Evolutionary conservation across 768 basidiomycete species (phyloP).

Genomic region (Cystofilobasidium ferigula): DNA sequence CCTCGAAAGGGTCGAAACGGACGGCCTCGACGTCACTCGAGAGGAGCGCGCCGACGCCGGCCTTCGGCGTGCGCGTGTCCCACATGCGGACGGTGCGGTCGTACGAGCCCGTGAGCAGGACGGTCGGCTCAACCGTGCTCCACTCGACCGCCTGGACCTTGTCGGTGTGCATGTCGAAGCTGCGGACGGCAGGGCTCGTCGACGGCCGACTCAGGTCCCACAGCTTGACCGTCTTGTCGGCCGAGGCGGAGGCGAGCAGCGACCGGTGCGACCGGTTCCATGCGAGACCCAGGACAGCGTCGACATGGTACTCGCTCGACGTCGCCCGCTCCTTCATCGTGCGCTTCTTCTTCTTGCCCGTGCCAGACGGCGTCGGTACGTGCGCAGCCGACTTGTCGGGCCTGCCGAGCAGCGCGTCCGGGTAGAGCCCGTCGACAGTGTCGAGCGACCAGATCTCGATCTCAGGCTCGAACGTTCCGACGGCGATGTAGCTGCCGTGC

Average conservation of each 20-base stretch:
- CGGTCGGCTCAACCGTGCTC: conserved; percentile 79
- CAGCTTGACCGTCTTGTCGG: conserved; percentile 89
- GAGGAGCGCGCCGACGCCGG: conserved; percentile 70
- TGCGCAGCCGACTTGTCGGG: conserved; percentile 73
- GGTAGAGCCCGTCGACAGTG: conserved; percentile 85
- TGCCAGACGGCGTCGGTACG: conserved; percentile 49
- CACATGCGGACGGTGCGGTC: conserved; percentile 92
- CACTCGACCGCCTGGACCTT: conserved; percentile 95
- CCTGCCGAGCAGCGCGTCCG: conserved; percentile 77
- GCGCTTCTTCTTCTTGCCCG: conserved; percentile 45
- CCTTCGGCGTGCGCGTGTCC: conserved; percentile 71
- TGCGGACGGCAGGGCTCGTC: conserved; percentile 61
- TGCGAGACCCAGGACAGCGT: conserved; percentile 80
- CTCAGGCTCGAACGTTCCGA: conserved; percentile 92
- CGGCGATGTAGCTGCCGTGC: conserved; percentile 84
- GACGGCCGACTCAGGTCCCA: conserved; percentile 75
- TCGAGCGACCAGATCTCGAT: conserved; percentile 99
- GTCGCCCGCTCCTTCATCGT: conserved; percentile 40
- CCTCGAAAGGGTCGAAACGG: conserved; percentile 93
- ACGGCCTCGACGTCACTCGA: conserved; percentile 89
- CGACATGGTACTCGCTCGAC: conserved; percentile 69
- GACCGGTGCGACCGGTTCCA: conserved; percentile 90
- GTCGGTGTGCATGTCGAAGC: conserved; percentile 75
- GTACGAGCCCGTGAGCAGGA: conserved; percentile 83
- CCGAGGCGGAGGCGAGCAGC: conserved; percentile 78